Conservation (phyloP, 192 early-diverging fungal genomes). For the Coemansia erecta region DNA sequence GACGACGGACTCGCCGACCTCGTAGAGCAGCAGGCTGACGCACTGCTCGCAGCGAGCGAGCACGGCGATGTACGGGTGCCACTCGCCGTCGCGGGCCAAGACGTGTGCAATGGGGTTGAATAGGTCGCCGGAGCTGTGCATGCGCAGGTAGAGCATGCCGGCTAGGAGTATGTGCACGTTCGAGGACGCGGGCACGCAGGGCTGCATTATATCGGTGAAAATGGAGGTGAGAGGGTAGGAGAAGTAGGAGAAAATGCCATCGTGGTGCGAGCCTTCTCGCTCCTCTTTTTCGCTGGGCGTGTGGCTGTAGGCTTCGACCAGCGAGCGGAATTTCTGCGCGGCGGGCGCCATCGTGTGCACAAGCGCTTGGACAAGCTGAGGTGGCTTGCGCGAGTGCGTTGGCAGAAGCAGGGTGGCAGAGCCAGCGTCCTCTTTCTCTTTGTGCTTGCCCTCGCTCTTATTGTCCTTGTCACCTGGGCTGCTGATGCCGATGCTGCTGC, state of each 20-base stretch:
- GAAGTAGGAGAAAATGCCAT: conserved; percentile 6
- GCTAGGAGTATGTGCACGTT: conserved; percentile 25
- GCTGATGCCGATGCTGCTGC: conserved; percentile 5
- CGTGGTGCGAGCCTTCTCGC: background rate
- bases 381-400: conserved; percentile 33
- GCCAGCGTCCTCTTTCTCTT: background rate
- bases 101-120: conserved; percentile 28
- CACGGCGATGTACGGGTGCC: conserved; percentile 39
- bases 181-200: conserved; percentile 8
- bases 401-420: conserved; percentile 13
- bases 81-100: conserved; percentile 18
- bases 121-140: conserved; percentile 14
- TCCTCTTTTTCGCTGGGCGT: background rate
- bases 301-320: conserved; percentile 7
- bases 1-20: conserved; percentile 24
- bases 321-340: conserved; percentile 4
- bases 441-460: background rate
- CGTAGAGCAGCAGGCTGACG: conserved; percentile 38
- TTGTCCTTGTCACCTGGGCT: background rate
- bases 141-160: conserved; percentile 35
- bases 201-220: conserved; percentile 13
- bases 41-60: conserved; percentile 27
- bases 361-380: conserved; percentile 39
- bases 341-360: conserved; percentile 16
- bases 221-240: conserved; percentile 1